Conservation (phyloP, 352 stramenopile genomes). For the Blastocystis sp. region DNA sequence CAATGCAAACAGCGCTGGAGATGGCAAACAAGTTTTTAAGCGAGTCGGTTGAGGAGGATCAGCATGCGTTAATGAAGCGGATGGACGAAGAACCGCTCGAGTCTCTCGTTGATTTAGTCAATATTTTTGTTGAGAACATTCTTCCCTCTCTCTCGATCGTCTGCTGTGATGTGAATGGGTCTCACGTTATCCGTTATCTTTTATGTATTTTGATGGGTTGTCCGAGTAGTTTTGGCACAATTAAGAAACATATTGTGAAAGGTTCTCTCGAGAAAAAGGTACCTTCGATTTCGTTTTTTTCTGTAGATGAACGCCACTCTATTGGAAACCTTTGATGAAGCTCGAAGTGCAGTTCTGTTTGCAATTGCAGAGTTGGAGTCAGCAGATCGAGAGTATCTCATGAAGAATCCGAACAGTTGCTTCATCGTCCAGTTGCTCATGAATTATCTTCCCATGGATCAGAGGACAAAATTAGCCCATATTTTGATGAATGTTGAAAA, state of each 20-base stretch:
- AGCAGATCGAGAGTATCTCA: neutral
- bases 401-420: constrained; percentile 47
- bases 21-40: constrained; percentile 32
- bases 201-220: constrained; percentile 50
- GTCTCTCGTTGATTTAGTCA: constrained; percentile 2
- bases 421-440: constrained; percentile 53
- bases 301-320: neutral
- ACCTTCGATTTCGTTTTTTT: neutral
- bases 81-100: constrained; percentile 39
- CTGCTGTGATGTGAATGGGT: constrained; percentile 15
- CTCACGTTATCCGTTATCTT: constrained; percentile 31
- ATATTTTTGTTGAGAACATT: constrained; percentile 37
- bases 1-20: constrained; percentile 58
- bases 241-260: constrained; percentile 60
- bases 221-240: neutral
- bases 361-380: neutral
- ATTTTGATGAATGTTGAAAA: constrained; percentile 40
- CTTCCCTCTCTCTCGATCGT: neutral
- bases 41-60: neutral
- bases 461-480: constrained; percentile 28
- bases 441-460: constrained; percentile 7
- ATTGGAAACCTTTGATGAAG: constrained; percentile 15
- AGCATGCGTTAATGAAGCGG: neutral
- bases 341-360: constrained; percentile 34
- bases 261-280: constrained; percentile 32